Base-by-base conservation (phyloP, 208 protist species). In the Strigomonas culicis region DNA sequence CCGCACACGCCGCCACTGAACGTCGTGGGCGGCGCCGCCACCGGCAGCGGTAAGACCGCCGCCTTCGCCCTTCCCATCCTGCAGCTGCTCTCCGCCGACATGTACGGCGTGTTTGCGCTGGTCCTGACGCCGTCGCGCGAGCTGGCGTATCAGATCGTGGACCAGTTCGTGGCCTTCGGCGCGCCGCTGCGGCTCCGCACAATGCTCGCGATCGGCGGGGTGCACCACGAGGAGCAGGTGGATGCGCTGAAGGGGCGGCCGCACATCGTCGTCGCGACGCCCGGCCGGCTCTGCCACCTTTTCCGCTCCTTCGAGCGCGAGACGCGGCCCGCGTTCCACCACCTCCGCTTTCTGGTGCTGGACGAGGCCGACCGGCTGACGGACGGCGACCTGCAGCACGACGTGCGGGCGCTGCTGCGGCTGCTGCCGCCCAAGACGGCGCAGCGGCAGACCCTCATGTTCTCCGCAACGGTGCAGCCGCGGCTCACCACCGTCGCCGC, bases 61-160 rank as follows among this genome's bases (percentile, higher is more conserved):
- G 97, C 98, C 31, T 99, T 99, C 74, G 97, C 97, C 19, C 75
- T 99, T 1, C 98, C 98, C 19, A 98, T 99, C 15, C 72, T 99
- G 2, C 91, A 99, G 51, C 67, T 61, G 30, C 81, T 99, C 10
- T 88, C 97, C 0, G 74, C 88, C 31, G 98, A 99, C 61, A 91
- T 97, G 24, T 99, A 97, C 70, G 98, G 98, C 52, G 85, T 99
- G 3, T 99, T 95, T 78, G 94, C 97, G 4, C 71, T 99, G 6
- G 84, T 99, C 7, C 70, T 99, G 8, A 99, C 98, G 11, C 98
- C 98, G 4, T 99, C 98, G 2, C 82, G 97, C 13, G 98, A 99
- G 78, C 74, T 99, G 0, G 97, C 96, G 0, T 92, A 97, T 53
- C 98, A 99, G 72, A 98, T 99, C 34, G 70, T 84, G 8, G 90